Percentiles rank a stretch among this genome's conserved stretches.
Conservation (phyloP, 23 red algal genomes). For the Chondrus crispus region DNA sequence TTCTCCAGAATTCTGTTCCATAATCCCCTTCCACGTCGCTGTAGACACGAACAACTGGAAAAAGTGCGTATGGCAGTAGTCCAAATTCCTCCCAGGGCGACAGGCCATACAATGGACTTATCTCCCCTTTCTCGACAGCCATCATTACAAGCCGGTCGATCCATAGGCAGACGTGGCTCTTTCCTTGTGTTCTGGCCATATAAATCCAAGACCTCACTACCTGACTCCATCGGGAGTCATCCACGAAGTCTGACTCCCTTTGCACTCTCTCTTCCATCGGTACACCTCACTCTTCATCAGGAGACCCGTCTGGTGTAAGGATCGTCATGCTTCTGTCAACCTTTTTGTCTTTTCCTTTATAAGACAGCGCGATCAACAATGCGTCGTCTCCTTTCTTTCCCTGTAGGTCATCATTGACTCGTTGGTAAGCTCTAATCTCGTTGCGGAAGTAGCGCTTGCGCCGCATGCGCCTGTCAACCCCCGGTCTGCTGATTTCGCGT, state of each 20-base stretch:
- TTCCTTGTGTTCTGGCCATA: not conserved
- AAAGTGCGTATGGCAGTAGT: not conserved
- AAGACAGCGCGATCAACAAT: not conserved
- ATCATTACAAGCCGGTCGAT: conserved; percentile 18
- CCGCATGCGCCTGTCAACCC: too few relatives aligned
- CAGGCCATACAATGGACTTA: not conserved
- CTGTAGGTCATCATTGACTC: too few relatives aligned
- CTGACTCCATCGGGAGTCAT: conserved; percentile 24
- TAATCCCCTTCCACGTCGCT: not conserved
- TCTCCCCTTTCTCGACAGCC: not conserved
- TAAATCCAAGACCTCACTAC: not conserved
- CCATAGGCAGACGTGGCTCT: not conserved
- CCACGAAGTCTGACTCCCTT: not conserved
- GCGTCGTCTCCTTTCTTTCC: not conserved
- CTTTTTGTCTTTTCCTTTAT: not conserved
- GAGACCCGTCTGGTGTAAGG: not conserved
- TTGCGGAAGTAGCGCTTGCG: too few relatives aligned
- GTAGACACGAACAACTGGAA: conserved; percentile 1
- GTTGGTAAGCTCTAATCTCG: too few relatives aligned
- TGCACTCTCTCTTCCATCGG: not conserved
- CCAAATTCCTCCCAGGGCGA: conserved; percentile 11
- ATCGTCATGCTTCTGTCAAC: not conserved
- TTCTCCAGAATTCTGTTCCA: conserved; percentile 25
- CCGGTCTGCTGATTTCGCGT: too few relatives aligned
- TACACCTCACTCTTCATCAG: not conserved